A percentile compares a stretch with the other conserved stretches of the same genome.
Evolutionary conservation across 2,329 filamentous ascomycete species (phyloP).

Genomic region (Cercospora beticola): DNA sequence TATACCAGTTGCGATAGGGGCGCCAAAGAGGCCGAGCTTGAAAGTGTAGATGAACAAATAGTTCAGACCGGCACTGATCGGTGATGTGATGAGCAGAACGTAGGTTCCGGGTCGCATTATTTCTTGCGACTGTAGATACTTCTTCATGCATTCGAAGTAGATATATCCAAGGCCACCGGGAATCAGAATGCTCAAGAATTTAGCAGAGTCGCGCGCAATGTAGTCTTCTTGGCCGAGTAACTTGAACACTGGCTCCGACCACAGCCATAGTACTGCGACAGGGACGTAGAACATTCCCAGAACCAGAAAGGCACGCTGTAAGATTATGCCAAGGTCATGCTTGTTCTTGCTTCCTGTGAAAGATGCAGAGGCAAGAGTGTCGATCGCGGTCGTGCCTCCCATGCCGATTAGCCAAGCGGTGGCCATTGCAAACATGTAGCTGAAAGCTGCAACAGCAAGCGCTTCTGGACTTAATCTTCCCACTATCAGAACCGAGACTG

Average conservation of each 20-base stretch:
- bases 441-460: constrained; percentile 78
- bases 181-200: constrained; percentile 70
- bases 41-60: constrained; percentile 72
- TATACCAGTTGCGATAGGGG: constrained; percentile 77
- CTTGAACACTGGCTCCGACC: constrained; percentile 71
- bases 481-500: constrained; percentile 75
- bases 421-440: constrained; percentile 91
- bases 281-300: constrained; percentile 70
- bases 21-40: constrained; percentile 70
- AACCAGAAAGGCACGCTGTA: constrained; percentile 74
- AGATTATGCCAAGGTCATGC: constrained; percentile 72
- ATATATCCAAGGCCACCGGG: constrained; percentile 84
- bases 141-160: constrained; percentile 77
- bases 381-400: constrained; percentile 80
- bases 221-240: constrained; percentile 74
- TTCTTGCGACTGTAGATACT: constrained; percentile 59
- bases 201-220: constrained; percentile 70
- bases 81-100: constrained; percentile 60
- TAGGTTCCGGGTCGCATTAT: constrained; percentile 66
- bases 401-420: constrained; percentile 84
- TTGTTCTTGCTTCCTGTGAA: constrained; percentile 81
- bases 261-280: constrained; percentile 71
- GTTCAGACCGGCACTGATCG: constrained; percentile 58
- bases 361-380: constrained; percentile 78
- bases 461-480: constrained; percentile 77